A percentile compares a stretch with the other conserved stretches of the same genome.
Evolutionary conservation across 805 yeast species (phyloP).

Genomic region (Torulaspora maleeae): DNA sequence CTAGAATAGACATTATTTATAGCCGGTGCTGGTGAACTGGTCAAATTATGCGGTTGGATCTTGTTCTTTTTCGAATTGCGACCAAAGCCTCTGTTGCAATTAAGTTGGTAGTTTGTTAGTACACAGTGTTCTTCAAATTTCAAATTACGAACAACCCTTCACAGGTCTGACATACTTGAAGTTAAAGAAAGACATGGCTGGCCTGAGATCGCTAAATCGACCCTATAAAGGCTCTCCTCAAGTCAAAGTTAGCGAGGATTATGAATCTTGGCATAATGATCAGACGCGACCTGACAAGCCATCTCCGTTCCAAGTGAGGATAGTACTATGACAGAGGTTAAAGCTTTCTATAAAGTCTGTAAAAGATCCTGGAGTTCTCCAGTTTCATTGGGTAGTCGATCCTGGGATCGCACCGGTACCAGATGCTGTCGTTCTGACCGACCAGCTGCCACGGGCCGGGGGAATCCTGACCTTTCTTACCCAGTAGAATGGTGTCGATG

Average conservation of each 20-base stretch:
- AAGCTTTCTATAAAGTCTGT: conserved; percentile 61
- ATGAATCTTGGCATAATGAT: background rate
- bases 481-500: conserved; percentile 65
- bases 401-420: conserved; percentile 62
- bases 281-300: background rate
- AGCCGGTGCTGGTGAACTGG: conserved; percentile 20
- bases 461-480: conserved; percentile 42
- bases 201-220: too few species aligned
- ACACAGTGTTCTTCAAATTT: background rate
- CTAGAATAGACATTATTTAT: conserved; percentile 34
- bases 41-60: conserved; percentile 26
- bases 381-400: conserved; percentile 61
- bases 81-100: conserved; percentile 49
- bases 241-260: background rate
- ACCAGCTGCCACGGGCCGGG: conserved; percentile 63
- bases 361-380: conserved; percentile 85
- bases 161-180: conserved; percentile 25
- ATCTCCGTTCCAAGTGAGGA: background rate
- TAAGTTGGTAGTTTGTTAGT: conserved; percentile 7
- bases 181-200: conserved; percentile 29
- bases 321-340: background rate
- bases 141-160: background rate
- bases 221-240: too few species aligned
- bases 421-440: conserved; percentile 64
- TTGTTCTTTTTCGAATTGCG: conserved; percentile 48